Conservation (phyloP, 2,329 filamentous ascomycete species). For the Alternaria panax region DNA sequence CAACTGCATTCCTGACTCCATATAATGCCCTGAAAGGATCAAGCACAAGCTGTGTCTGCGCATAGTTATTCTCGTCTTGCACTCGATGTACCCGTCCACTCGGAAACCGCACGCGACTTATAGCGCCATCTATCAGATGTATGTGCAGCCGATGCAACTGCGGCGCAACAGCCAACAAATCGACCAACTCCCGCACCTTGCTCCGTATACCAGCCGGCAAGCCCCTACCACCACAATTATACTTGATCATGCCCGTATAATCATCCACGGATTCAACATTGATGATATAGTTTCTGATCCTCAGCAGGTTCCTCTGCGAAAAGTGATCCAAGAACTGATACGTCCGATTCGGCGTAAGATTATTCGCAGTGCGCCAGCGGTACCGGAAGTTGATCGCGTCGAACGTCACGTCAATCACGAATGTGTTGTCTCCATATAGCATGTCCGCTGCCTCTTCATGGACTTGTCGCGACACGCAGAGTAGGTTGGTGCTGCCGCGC, state of each 20-base stretch:
- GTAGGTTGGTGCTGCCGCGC: conserved; percentile 51
- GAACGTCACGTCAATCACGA: conserved; percentile 56
- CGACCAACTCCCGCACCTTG: conserved; percentile 53
- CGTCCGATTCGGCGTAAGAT: conserved; percentile 51
- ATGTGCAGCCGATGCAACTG: conserved; percentile 38
- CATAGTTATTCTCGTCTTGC: conserved; percentile 43
- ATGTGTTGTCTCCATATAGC: conserved; percentile 57
- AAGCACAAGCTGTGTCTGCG: conserved; percentile 52
- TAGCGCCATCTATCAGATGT: conserved; percentile 42
- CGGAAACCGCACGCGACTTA: conserved; percentile 37
- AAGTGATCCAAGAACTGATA: conserved; percentile 55
- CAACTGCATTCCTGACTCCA: conserved; percentile 45
- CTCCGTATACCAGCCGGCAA: conserved; percentile 52
- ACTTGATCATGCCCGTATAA: conserved; percentile 61
- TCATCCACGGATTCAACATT: conserved; percentile 58
- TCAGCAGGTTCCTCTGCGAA: conserved; percentile 50
- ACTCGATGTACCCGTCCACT: conserved; percentile 45
- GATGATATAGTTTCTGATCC: conserved; percentile 54
- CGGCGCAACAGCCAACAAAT: conserved; percentile 41
- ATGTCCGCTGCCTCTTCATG: conserved; percentile 55
- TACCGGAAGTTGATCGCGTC: conserved; percentile 55
- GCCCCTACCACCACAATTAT: conserved; percentile 57
- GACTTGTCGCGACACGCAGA: conserved; percentile 52
- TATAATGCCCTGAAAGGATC: conserved; percentile 51
- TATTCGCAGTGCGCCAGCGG: conserved; percentile 53